Conservation (phyloP, 495 filamentous ascomycete genomes). For the Podospora conica region DNA sequence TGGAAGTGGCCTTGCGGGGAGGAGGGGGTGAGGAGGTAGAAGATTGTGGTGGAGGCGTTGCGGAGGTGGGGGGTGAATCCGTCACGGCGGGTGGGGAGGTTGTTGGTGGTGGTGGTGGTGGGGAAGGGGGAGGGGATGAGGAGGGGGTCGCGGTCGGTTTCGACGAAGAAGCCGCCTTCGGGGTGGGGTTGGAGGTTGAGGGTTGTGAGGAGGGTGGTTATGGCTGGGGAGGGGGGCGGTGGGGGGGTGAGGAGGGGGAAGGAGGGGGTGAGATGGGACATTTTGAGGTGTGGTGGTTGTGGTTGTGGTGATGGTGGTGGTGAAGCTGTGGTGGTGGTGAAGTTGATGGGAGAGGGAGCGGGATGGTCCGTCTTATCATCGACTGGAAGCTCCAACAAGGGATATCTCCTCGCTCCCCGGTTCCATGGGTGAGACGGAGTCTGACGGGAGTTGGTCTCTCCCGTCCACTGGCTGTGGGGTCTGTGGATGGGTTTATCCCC, state of each 20-base stretch:
- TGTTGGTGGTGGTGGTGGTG: constrained; percentile 13
- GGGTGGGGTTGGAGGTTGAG: constrained; percentile 47
- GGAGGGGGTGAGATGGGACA: constrained; percentile 1
- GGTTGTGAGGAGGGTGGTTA: constrained; percentile 36
- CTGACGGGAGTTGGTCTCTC: not conserved
- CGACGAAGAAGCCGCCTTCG: constrained; percentile 60
- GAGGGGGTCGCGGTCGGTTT: constrained; percentile 52
- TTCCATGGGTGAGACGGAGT: not conserved
- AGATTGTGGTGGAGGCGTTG: constrained; percentile 49
- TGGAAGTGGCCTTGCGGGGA: constrained; percentile 55
- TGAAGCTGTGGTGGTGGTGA: not conserved
- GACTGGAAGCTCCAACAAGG: not conserved
- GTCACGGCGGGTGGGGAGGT: not conserved
- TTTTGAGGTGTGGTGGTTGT: not conserved
- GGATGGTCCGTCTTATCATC: not conserved
- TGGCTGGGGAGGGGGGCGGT: constrained; percentile 30
- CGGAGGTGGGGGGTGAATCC: constrained; percentile 35
- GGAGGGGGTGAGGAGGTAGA: constrained; percentile 55
- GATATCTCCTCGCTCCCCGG: not conserved
- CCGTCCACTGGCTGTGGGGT: not conserved
- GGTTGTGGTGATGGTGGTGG: not conserved
- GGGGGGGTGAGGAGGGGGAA: constrained; percentile 17
- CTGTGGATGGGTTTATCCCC: not conserved
- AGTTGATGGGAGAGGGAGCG: not conserved
- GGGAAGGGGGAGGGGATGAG: constrained; percentile 47